Conservation (phyloP, 2,329 filamentous ascomycete species). For the Stromatinia cepivora region DNA sequence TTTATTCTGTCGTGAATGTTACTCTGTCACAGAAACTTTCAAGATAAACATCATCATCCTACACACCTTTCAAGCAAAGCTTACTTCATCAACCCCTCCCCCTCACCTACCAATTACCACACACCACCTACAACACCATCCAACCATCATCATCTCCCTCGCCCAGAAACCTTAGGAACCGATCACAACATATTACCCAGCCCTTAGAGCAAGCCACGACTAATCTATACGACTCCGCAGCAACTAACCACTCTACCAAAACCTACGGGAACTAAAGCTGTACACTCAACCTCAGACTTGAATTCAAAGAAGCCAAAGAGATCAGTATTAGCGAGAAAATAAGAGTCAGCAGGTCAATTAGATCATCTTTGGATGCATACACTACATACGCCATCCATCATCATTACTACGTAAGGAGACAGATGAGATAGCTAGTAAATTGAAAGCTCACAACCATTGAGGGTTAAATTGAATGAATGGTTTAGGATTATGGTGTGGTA, state of each 20-base stretch:
- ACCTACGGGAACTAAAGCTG: neutral
- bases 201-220: constrained; percentile 5
- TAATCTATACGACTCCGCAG: constrained; percentile 5
- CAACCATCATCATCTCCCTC: neutral
- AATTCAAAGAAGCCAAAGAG: neutral
- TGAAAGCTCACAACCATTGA: neutral
- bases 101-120: constrained; percentile 8
- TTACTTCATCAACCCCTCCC: constrained; percentile 2
- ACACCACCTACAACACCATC: neutral
- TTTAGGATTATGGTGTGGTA: neutral
- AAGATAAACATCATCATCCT: constrained; percentile 1
- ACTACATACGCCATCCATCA: constrained; percentile 10
- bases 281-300: constrained; percentile 1
- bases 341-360: constrained; percentile 6
- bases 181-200: constrained; percentile 3
- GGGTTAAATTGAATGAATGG: neutral
- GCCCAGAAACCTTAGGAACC: neutral
- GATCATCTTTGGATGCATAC: constrained; percentile 6
- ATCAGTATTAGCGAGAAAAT: constrained; percentile 2
- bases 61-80: neutral
- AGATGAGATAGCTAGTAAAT: neutral
- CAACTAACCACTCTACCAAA: neutral
- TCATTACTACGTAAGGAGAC: constrained; percentile 1
- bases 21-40: neutral
- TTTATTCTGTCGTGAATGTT: neutral